Evolutionary conservation across 2,329 filamentous ascomycete genomes (phyloP), one percentile per base, ranked within the genome.

Genomic region (Didymella pomorum): DNA sequence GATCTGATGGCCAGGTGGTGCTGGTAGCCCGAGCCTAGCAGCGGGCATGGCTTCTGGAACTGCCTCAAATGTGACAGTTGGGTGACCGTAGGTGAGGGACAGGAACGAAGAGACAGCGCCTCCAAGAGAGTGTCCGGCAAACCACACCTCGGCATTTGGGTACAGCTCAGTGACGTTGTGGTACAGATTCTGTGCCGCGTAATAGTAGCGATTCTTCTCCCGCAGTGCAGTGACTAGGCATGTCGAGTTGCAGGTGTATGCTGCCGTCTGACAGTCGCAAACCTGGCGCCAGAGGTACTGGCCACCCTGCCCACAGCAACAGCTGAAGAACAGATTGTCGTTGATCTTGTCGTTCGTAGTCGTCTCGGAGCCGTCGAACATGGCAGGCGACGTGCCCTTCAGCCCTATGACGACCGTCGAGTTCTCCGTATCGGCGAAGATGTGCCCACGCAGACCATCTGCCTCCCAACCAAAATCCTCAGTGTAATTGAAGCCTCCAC

Each of bases 321-420:
- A 99, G 73, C 93, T 96, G 80, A 97, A 97, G 78, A 96, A 97
- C 10, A 99, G 83, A 74, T 99, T 99, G 78, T 99, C 95, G 75
- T 98, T 99, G 71, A 93, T 83, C 80, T 99, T 99, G 80, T 99
- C 95, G 67, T 97, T 97, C 25, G 93, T 96, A 0, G 94, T 98
- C 1, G 95, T 98, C 50, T 93, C 94, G 35, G 94, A 91, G n/a
- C 95, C 95, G 75, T 98, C 94, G 73, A 97, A 98, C 3, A 98
- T 88, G 12, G 95, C 94, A 2, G 89, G 87, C 9, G 79, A 91
- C 0, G 93, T 97, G 52, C 94, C 95, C 79, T 99, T 99, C 56
- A 99, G 79, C 5, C 92, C 93, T 64, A 98, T 95, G 41, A 98
- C 88, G 52, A 98, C 84, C 1, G 94, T 98, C 33, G 86, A 86